phyloP scores from a whole-genome alignment of 148 eudicot genomes.

The Beta vulgaris region DNA sequence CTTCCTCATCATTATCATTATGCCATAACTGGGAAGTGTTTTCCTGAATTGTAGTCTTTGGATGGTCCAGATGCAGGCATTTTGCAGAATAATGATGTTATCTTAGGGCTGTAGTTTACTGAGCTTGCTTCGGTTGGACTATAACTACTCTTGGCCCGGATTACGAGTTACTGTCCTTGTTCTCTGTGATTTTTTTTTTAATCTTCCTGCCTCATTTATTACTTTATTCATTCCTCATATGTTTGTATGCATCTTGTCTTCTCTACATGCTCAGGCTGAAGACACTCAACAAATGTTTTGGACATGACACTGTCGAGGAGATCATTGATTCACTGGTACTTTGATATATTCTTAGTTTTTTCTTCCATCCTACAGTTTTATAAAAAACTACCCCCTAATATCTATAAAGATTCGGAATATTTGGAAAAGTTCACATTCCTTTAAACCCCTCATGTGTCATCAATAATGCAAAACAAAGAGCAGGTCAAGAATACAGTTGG shows the following conservation, averaged over 20 bases:
- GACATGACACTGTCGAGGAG: slow-evolving; percentile 82
- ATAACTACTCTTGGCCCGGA: neutral
- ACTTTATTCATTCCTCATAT: neutral
- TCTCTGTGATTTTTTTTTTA: neutral
- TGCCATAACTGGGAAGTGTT: neutral
- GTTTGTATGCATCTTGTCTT: neutral
- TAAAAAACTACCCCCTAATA: neutral
- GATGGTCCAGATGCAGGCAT: neutral
- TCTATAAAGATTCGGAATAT: neutral
- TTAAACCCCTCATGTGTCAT: neutral
- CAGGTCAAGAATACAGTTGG: neutral
- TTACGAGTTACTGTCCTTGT: neutral
- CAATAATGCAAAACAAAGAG: neutral
- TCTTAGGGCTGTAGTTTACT: neutral
- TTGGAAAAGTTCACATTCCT: neutral
- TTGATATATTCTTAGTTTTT: neutral
- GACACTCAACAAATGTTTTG: slow-evolving; percentile 69
- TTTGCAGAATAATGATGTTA: neutral
- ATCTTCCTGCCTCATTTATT: no score
- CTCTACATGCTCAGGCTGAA: slow-evolving; percentile 55
- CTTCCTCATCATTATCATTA: neutral
- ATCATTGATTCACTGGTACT: slow-evolving; percentile 78
- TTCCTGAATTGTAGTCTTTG: no score
- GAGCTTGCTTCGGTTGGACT: neutral
- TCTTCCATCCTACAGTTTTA: neutral